These are phyloP conservation scores for Phylloporus scabripes DNA, from an alignment of 768 basidiomycete species.

Conservation along the genomic window DNA sequence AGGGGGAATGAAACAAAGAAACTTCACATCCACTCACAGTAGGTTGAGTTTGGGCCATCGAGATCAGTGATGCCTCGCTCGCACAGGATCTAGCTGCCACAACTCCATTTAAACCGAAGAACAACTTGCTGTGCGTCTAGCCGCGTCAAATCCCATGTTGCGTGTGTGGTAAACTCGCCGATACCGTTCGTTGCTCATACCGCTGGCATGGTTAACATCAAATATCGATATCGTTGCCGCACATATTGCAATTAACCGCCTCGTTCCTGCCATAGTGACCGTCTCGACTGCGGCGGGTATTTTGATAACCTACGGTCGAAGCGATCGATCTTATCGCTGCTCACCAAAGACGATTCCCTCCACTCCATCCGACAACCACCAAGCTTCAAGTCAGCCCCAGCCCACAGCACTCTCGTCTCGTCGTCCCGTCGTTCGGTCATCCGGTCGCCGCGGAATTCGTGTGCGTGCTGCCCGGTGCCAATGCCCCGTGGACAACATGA, in stretches of 20 bases:
- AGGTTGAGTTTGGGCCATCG: no score
- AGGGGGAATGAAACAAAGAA: background rate
- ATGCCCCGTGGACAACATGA: slow-evolving; percentile 2
- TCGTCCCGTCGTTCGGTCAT: background rate
- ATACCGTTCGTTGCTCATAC: background rate
- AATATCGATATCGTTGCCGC: background rate
- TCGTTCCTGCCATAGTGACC: background rate
- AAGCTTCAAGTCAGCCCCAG: background rate
- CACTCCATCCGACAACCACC: no score
- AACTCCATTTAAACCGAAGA: background rate
- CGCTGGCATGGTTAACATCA: background rate
- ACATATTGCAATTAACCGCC: background rate
- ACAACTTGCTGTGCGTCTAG: background rate
- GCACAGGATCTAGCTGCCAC: background rate
- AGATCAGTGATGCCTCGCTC: background rate
- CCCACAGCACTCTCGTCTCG: background rate
- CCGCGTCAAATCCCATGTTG: background rate
- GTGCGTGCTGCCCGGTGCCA: background rate
- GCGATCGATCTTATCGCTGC: background rate
- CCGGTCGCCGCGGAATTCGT: background rate
- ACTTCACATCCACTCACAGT: background rate
- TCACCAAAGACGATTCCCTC: no score
- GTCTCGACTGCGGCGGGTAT: background rate
- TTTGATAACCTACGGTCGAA: background rate
- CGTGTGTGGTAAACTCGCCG: background rate